phyloP scores from a whole-genome alignment of 352 stramenopile genomes.

The Detonula confervacea region DNA sequence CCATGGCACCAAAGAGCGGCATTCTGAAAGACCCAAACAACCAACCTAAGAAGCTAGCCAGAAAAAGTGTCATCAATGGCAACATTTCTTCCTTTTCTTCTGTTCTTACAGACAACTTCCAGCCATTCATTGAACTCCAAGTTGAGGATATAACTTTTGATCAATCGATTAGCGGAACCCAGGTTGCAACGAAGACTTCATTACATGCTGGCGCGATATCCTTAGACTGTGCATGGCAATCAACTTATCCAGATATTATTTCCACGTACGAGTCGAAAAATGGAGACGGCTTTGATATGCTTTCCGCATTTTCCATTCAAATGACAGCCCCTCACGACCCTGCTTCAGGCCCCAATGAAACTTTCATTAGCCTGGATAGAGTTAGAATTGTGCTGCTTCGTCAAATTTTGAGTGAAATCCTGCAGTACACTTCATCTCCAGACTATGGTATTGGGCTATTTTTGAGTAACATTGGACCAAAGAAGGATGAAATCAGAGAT shows the following conservation, averaged over 20 bases:
- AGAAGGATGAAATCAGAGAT: conserved; percentile 30
- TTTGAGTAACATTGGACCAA: conserved; percentile 42
- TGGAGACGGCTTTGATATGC: conserved; percentile 36
- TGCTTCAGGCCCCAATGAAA: conserved; percentile 25
- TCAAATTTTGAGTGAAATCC: conserved; percentile 77
- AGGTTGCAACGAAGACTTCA: conserved; percentile 23
- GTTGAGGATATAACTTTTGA: conserved; percentile 41
- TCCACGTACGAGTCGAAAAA: conserved; percentile 36
- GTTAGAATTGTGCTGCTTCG: conserved; percentile 73
- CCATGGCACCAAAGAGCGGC: neutral
- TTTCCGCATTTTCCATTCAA: conserved; percentile 50
- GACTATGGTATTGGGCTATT: conserved; percentile 67
- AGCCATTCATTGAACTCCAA: conserved; percentile 49
- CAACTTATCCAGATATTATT: conserved; percentile 71
- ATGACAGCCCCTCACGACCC: conserved; percentile 17
- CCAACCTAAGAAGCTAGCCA: neutral
- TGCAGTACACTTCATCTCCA: conserved; percentile 79
- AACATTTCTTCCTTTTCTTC: conserved; percentile 43
- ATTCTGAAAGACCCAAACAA: neutral
- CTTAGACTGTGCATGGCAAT: conserved; percentile 52
- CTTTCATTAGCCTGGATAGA: conserved; percentile 56
- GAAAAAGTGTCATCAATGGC: conserved; percentile 29
- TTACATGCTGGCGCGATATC: conserved; percentile 24
- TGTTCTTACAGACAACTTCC: conserved; percentile 47
- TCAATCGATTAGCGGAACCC: conserved; percentile 18